Evolutionary conservation across 2,329 filamentous ascomycete species (phyloP), one percentile per base, ranked within the genome.

Genomic region (Zasmidium angulare): DNA sequence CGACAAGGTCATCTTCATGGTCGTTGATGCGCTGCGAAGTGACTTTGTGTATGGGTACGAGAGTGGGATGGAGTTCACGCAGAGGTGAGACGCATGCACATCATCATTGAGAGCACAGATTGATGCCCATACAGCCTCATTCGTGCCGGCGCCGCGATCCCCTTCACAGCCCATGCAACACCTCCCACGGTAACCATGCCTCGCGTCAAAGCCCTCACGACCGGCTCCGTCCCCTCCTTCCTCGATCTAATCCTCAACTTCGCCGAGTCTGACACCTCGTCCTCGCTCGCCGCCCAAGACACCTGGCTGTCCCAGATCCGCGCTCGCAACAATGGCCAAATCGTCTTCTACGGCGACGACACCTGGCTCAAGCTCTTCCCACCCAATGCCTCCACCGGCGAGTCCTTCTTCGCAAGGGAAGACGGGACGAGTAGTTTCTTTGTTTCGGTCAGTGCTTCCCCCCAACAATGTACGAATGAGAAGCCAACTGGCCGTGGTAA

Each of bases 181-280:
- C 92, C 96, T 53, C 95, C 95, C 1, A 99, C 95, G 7, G 93
- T 99, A 62, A 99, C 95, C 19, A 98, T 99, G 95, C 95, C 95
- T 46, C 88, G 93, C 63, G 87, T 99, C 69, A 99, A 99, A 78
- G 92, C 95, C 51, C 92, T 99, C 64, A 99, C 95, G 0, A 98
- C 95, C 1, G 95, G 95, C 62, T 97, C 93, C 1, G 95, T 96
- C n/a, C 95, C 95, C 2, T 98, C 93, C 1, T 99, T 99, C 75
- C 85, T 98, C 61, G 95, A 99, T 74, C 89, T 97, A 17, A 96
- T 99, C 62, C 83, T 99, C 60, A 99, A 98, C 72, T 91, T 99
- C 72, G 91, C 96, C 65, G 95, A 99, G 76, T 92, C 88, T 19
- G 95, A 99, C 73, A 93, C 91, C 2, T 89, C 89, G 14, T 96